Base-by-base conservation (phyloP, 1,284 basidiomycete species). In the Sphagnurus paluster region DNA sequence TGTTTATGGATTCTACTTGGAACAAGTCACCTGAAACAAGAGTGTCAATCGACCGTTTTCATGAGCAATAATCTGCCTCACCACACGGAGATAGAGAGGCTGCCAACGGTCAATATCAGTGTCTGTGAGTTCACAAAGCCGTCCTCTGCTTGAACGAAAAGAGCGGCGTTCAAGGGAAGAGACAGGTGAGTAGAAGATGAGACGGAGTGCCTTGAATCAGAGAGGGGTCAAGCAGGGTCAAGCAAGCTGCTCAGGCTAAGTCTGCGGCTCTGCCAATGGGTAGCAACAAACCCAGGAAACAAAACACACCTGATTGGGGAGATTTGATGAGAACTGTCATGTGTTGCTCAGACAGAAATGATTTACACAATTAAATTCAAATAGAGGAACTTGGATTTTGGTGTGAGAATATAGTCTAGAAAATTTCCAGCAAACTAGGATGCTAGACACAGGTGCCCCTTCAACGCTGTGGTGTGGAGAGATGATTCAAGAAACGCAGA, bases 111-210 rank as follows among this genome's bases (percentile, higher is more conserved):
- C 28, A 19, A 23, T 25, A 20, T 40, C 23, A 28, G 37, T 28
- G 32, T 14, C 29, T 32, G 13, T 30, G 28, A 30, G 28, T 13
- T 7, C 11, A 7, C 28, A 13, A 28, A 24, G 13, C 33, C 16
- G 11, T 16, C 35, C 13, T 35, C 8, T 19, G 19, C 56, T 55
- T 57, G 54, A 57, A 60, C 57, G 59, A 62, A 63, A 61, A 46
- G 59, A 65, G 49, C 56, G 63, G 57, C 59, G 56, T 60, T 48
- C 58, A 58, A 59, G 48, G 13, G 48, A 42, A 34, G 24, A 30
- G 32, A 44, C 43, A 26, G n/a, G 24, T 17, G 26, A 36, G 38
- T 28, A 24, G 14, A 37, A 13, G 30, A 21, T 36, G 20, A 38
- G 46, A 13, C 11, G n/a, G n/a, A n/a, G n/a, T n/a, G n/a, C n/a